Conservation (phyloP, 169 alveolate species). For the Plasmodium sp. region DNA sequence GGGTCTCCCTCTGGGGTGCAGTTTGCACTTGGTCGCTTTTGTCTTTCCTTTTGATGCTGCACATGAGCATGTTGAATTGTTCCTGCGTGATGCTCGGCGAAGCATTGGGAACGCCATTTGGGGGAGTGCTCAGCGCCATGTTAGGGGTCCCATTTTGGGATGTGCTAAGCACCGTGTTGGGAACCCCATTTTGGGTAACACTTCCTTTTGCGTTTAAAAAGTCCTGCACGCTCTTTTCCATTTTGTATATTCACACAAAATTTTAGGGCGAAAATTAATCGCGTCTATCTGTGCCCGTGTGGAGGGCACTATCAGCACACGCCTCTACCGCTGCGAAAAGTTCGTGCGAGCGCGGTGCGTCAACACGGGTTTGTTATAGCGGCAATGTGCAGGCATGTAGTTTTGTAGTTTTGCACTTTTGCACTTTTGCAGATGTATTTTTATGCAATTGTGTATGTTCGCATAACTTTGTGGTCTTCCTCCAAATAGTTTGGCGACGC, state of each 20-base stretch:
- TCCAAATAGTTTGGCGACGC: neutral
- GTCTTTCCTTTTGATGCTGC: neutral
- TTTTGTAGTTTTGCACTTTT: neutral
- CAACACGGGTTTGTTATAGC: neutral
- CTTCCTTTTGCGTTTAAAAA: neutral
- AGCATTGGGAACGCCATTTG: neutral
- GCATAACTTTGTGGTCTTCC: neutral
- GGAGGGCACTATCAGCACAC: neutral
- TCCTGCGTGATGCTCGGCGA: neutral
- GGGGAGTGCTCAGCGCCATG: neutral
- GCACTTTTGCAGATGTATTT: neutral
- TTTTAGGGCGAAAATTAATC: neutral
- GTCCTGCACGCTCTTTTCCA: neutral
- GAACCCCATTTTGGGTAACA: neutral
- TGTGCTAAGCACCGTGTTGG: neutral
- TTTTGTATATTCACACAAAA: neutral
- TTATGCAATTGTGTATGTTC: neutral
- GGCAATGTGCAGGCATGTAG: neutral
- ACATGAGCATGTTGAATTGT: neutral
- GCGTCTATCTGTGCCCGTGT: neutral
- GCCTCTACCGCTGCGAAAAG: neutral
- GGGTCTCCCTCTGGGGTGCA: neutral
- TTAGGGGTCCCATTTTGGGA: neutral
- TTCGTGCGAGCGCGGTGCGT: neutral
- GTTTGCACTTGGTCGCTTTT: neutral